A percentile compares a stretch with the other conserved stretches of the same genome.
Evolutionary conservation across 2,329 filamentous ascomycete species (phyloP).

Genomic region (Xylaria hypoxylon): DNA sequence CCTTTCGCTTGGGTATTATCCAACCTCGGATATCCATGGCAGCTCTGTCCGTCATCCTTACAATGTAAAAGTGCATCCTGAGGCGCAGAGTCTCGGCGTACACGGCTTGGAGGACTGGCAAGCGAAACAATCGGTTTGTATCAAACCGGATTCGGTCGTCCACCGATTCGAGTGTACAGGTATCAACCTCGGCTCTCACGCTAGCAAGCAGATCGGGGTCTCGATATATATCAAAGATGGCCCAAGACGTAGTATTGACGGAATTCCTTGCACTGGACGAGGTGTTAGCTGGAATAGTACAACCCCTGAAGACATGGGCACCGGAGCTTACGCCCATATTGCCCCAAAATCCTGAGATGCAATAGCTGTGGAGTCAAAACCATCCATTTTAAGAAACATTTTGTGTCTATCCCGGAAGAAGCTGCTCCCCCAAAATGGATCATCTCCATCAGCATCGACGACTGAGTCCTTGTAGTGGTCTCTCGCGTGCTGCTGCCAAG

Average conservation of each 20-base stretch:
- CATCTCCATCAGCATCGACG: constrained; percentile 41
- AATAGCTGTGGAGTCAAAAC: constrained; percentile 44
- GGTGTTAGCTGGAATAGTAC: constrained; percentile 23
- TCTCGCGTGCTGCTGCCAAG: constrained; percentile 45
- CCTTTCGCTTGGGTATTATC: constrained; percentile 42
- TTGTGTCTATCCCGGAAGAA: constrained; percentile 45
- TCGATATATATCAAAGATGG: constrained; percentile 45
- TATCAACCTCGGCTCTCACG: no score
- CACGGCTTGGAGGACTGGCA: constrained; percentile 46
- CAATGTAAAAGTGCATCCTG: constrained; percentile 48
- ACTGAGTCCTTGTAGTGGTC: constrained; percentile 39
- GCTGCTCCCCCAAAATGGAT: constrained; percentile 46
- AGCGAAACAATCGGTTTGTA: constrained; percentile 40
- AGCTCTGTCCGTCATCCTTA: constrained; percentile 44
- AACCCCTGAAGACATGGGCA: no score
- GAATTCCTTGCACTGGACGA: constrained; percentile 42
- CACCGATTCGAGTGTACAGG: constrained; percentile 35
- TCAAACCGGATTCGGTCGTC: constrained; percentile 41
- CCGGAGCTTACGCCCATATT: no score
- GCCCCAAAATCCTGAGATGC: constrained; percentile 43
- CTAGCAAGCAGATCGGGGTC: constrained; percentile 43
- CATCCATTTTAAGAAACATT: constrained; percentile 47
- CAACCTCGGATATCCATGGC: constrained; percentile 43
- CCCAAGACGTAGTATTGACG: constrained; percentile 41
- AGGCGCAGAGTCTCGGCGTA: constrained; percentile 49